Evolutionary conservation across 2,329 filamentous ascomycete genomes (phyloP).

Genomic region (Aspergillus sp.): DNA sequence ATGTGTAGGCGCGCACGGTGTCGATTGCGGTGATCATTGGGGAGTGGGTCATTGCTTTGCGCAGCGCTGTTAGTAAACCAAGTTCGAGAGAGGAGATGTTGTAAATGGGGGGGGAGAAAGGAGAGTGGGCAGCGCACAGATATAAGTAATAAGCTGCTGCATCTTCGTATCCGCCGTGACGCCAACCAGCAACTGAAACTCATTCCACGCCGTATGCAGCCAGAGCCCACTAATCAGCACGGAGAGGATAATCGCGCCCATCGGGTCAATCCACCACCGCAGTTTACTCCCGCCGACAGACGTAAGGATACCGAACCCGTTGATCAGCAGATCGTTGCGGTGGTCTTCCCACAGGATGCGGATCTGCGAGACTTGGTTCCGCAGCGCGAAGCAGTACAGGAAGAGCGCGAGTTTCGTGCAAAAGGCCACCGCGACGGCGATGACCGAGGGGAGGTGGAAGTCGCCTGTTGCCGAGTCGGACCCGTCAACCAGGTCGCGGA

Average conservation of each 20-base stretch:
- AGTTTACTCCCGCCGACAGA: slow-evolving; percentile 90
- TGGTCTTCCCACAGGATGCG: slow-evolving; percentile 96
- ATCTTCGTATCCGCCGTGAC: slow-evolving; percentile 83
- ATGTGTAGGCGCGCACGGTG: slow-evolving; percentile 92
- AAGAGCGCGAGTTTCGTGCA: slow-evolving; percentile 81
- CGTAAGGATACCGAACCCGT: slow-evolving; percentile 88
- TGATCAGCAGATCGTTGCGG: slow-evolving; percentile 95
- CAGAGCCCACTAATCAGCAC: slow-evolving; percentile 78
- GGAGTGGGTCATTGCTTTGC: slow-evolving; percentile 78
- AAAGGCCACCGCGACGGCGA: slow-evolving; percentile 85
- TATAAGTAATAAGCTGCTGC: slow-evolving; percentile 94
- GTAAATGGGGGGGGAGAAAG: background rate
- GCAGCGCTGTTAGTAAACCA: background rate
- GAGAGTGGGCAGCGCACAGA: slow-evolving; percentile 61
- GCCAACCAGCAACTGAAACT: slow-evolving; percentile 90
- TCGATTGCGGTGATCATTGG: slow-evolving; percentile 82
- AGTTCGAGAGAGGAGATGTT: background rate
- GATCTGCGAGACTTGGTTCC: slow-evolving; percentile 89
- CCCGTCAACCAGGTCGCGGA: slow-evolving; percentile 66
- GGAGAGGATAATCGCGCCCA: slow-evolving; percentile 85
- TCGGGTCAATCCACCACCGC: slow-evolving; percentile 92
- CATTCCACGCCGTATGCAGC: slow-evolving; percentile 81
- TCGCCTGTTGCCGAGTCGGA: slow-evolving; percentile 57
- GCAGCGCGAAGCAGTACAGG: slow-evolving; percentile 87
- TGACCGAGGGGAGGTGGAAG: slow-evolving; percentile 81